Conservation (phyloP, 2,329 filamentous ascomycete species). For the Venturiaceae sp. region DNA sequence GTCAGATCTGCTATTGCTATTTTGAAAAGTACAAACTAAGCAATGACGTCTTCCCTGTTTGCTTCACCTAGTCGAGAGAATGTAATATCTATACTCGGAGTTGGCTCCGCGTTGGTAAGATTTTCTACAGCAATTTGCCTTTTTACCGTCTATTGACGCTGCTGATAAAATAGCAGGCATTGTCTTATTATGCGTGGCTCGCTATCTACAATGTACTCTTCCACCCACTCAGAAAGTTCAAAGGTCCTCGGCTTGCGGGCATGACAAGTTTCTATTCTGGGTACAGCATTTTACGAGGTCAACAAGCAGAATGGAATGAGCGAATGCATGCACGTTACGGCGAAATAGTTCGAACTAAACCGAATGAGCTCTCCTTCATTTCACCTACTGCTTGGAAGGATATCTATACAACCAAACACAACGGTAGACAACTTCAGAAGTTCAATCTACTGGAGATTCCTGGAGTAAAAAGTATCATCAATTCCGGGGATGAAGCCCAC, state of each 20-base stretch:
- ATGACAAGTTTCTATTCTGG: background rate
- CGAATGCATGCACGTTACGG: constrained; percentile 12
- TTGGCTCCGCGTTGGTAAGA: too few relatives aligned
- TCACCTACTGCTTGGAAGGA: constrained; percentile 14
- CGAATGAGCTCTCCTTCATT: constrained; percentile 14
- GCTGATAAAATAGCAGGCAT: too few relatives aligned
- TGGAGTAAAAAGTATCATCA: background rate
- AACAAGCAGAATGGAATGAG: background rate
- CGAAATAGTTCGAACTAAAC: constrained; percentile 14
- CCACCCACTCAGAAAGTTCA: constrained; percentile 7
- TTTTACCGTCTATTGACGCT: too few relatives aligned
- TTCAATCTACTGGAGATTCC: background rate
- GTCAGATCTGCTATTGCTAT: too few relatives aligned
- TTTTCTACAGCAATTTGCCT: too few relatives aligned
- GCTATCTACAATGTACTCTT: constrained; percentile 10
- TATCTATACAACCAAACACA: constrained; percentile 14
- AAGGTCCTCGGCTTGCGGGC: background rate
- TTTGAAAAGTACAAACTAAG: too few relatives aligned
- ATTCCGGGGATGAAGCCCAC: constrained; percentile 5
- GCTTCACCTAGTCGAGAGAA: too few relatives aligned
- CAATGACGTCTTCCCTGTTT: too few relatives aligned
- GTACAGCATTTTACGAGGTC: background rate
- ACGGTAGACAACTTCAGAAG: background rate
- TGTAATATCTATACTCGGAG: too few relatives aligned
- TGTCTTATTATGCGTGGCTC: too few relatives aligned